Evolutionary conservation across 2,329 filamentous ascomycete species (phyloP), one percentile per base, ranked within the genome.

Genomic region (Aspergillus quadricinctus): DNA sequence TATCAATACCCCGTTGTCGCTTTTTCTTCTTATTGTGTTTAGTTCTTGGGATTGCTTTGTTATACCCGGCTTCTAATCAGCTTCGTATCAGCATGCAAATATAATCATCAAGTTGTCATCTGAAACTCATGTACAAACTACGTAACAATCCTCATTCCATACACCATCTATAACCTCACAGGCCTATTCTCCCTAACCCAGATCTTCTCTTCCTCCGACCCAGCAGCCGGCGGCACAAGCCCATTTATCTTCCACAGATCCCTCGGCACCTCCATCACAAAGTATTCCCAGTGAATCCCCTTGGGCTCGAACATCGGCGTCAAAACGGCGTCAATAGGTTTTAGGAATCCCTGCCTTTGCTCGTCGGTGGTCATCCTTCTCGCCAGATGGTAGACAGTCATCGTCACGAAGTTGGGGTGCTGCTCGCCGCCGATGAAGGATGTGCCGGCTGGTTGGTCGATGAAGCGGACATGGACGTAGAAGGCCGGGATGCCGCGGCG

Each of bases 221-320:
- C 55, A 14, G 48, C 54, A 11, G 54, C 52, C 5, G 65, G 65
- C 21, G 65, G 64, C 25, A 61, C 53, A 45, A 67, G 35, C 3
- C 62, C 52, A 51, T 66, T 65, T 0, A 67, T 59, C 50, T 66
- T 66, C 65, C 64, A 67, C 21, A 67, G 53, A 10, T 61, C 28
- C 28, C 64, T 54, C 43, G 62, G 57, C 3, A 61, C 61, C 31
- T 67, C 60, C 21, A 53, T 56, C 21, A 67, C 58, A 52, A 63
- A 59, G 23, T 66, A 67, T 49, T 66, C 65, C 27, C 59, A 61
- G 11, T 65, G 60, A 27, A 60, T 62, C 1, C 64, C 65, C 50
- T 55, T 59, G 7, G 64, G 60, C 31, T 57, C 21, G 0, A 67
- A 10, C 55, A 62, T 56, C 0, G 60, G 57, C 7, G 61, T 65